Conservation (phyloP, 371 early-diverging fungal species). For the Choanephora cucurbitarum region DNA sequence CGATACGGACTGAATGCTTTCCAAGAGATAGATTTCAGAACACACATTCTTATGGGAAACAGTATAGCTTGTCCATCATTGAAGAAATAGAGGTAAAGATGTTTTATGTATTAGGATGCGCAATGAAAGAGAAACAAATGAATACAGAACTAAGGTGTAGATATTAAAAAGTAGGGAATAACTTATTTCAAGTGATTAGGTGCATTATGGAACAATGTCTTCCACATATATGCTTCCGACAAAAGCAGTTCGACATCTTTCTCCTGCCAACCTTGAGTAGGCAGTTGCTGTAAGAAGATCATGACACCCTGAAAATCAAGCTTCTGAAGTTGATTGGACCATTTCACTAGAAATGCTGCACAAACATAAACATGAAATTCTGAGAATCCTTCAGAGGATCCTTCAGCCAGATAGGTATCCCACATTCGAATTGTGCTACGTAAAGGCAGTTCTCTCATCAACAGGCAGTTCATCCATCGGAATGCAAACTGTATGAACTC, state of each 20-base stretch:
- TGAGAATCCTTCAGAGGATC: constrained; percentile 85
- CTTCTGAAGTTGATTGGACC: constrained; percentile 81
- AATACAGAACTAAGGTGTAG: neutral
- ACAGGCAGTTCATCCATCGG: constrained; percentile 99
- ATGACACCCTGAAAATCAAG: constrained; percentile 95
- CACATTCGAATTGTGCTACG: constrained; percentile 92
- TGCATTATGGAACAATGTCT: constrained; percentile 88
- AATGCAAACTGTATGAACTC: constrained; percentile 99
- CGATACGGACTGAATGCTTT: no score
- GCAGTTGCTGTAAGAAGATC: constrained; percentile 91
- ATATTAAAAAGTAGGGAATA: neutral
- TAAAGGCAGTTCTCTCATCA: constrained; percentile 95
- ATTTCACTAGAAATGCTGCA: constrained; percentile 94
- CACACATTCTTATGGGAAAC: no score
- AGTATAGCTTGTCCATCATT: no score
- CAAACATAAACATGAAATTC: constrained; percentile 97
- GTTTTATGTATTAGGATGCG: no score
- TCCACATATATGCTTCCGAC: constrained; percentile 96
- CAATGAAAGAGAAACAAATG: neutral
- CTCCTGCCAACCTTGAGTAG: constrained; percentile 86
- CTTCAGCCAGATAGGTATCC: constrained; percentile 96
- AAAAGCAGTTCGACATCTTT: constrained; percentile 92
- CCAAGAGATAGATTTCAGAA: no score
- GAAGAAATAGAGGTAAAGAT: no score
- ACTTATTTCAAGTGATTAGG: constrained; percentile 69